Evolutionary conservation across 495 filamentous ascomycete species (phyloP), one percentile per base, ranked within the genome.

Genomic region (Penicillium pulvis): DNA sequence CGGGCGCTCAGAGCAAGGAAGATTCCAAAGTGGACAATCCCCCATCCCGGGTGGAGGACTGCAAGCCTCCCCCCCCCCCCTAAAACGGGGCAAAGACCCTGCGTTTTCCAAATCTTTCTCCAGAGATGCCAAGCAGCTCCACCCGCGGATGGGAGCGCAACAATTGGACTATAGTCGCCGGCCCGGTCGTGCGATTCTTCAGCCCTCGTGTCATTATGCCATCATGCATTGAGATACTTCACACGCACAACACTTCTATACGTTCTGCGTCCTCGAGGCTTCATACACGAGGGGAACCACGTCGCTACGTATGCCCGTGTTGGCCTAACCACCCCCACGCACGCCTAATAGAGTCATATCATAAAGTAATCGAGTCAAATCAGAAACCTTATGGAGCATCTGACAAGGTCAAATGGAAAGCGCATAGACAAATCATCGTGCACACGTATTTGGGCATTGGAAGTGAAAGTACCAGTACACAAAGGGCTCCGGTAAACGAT

Each of bases 271-370:
- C 26, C 45, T 47, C 45, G 45, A 47, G 26, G 45, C 20, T 47
- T 9, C 45, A 19, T 41, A 17, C 39, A 17, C 39, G 39, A 41
- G 39, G 39, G 39, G 39, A 41, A 41, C 43, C 45, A 23, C 24
- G n/a, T 62, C 56, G 60, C 60, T 59, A 63, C 52, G 56, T 56
- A 59, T 51, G 56, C 17, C 33, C 33, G 3, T 36, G 33, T 41
- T 41, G 39, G 39, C 39, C 16, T 17, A n/a, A 41, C 12, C 20
- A 23, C 20, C 20, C 20, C 20, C 20, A 23, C 20, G 20, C 24
- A 17, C 31, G 28, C 59, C 58, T 30, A 14, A 53, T 48, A 23
- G 31, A 53, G 53, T 28, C 28, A 53, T 41, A 28, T 30, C 53
- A 55, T 28, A 52, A 60, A 60, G 20, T 30, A 14, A 53, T 48